A percentile compares a stretch with the other conserved stretches of the same genome.
Conservation (phyloP, 345 rosid genomes). For the Xanthoceras sorbifolium region DNA sequence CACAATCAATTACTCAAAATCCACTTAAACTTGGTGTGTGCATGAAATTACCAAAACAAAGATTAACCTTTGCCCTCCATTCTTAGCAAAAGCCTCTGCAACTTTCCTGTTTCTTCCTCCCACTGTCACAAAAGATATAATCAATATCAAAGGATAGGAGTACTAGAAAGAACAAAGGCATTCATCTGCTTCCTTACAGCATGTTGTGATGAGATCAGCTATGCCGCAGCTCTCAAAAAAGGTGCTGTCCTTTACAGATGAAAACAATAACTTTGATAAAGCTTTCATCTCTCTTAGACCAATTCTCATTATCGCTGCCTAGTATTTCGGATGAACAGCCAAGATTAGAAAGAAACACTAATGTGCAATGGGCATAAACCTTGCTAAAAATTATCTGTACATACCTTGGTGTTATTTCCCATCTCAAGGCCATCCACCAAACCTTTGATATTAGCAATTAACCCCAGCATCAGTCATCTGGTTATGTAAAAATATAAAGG, state of each 20-base stretch:
- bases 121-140: conserved; percentile 43
- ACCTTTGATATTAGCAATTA: conserved; percentile 42
- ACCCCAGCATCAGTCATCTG: not conserved
- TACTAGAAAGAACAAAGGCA: conserved; percentile 2
- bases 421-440: conserved; percentile 93
- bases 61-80: conserved; percentile 71
- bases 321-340: conserved; percentile 11
- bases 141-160: conserved; percentile 11
- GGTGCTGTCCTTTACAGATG: conserved; percentile 82
- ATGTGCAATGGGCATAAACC: not conserved
- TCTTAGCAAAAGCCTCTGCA: conserved; percentile 88
- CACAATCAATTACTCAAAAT: conserved; percentile 8
- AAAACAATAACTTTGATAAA: conserved; percentile 78
- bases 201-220: conserved; percentile 91
- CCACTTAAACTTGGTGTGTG: not conserved
- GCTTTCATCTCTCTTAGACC: conserved; percentile 94
- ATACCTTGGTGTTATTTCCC: conserved; percentile 98
- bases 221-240: conserved; percentile 98
- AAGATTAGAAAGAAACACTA: conserved; percentile 3
- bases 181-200: conserved; percentile 57
- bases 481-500: not conserved
- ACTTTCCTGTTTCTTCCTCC: conserved; percentile 94
- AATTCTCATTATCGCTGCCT: conserved; percentile 99
- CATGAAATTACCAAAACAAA: conserved; percentile 6
- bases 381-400: not conserved